Evolutionary conservation across 2,329 filamentous ascomycete genomes (phyloP).

Genomic region (Calonectria leucothoes): DNA sequence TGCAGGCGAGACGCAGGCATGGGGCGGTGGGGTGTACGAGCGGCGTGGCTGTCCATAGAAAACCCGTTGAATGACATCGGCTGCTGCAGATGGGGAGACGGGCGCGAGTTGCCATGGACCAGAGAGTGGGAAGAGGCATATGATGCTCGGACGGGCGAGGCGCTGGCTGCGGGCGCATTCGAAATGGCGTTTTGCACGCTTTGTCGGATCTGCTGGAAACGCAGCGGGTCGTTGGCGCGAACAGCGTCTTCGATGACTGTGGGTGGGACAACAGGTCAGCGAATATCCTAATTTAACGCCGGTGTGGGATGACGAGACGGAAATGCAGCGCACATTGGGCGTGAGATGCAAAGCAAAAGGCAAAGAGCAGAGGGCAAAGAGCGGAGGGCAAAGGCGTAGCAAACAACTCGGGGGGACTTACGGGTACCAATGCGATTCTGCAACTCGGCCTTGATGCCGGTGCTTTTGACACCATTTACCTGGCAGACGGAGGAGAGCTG

Average conservation of each 20-base stretch:
- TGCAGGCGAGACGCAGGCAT: conserved; percentile 29
- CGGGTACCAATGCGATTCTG: conserved; percentile 82
- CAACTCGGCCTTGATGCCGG: conserved; percentile 86
- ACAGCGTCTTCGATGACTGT: conserved; percentile 57
- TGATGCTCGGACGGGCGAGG: conserved; percentile 31
- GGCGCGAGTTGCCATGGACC: conserved; percentile 22
- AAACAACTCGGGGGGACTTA: conserved; percentile 60
- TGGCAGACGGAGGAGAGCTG: conserved; percentile 83
- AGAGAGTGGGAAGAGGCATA: conserved; percentile 17
- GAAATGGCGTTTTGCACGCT: conserved; percentile 53
- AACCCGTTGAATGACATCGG: conserved; percentile 34
- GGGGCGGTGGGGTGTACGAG: conserved; percentile 35
- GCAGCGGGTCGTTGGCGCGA: conserved; percentile 50
- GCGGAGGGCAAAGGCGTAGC: not conserved
- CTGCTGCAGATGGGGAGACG: conserved; percentile 25
- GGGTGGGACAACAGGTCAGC: conserved; percentile 2
- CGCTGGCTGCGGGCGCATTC: conserved; percentile 38
- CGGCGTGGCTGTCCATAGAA: conserved; percentile 22
- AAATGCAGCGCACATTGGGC: not conserved
- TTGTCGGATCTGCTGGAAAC: conserved; percentile 57
- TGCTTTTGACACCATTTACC: conserved; percentile 78
- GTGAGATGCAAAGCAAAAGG: not conserved
- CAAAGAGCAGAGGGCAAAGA: not conserved
- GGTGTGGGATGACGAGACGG: not conserved
- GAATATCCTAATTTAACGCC: conserved; percentile 1